Evolutionary conservation across 805 yeast species (phyloP), one percentile per base, ranked within the genome.

Genomic region (Kregervanrija pseudodelftensis): DNA sequence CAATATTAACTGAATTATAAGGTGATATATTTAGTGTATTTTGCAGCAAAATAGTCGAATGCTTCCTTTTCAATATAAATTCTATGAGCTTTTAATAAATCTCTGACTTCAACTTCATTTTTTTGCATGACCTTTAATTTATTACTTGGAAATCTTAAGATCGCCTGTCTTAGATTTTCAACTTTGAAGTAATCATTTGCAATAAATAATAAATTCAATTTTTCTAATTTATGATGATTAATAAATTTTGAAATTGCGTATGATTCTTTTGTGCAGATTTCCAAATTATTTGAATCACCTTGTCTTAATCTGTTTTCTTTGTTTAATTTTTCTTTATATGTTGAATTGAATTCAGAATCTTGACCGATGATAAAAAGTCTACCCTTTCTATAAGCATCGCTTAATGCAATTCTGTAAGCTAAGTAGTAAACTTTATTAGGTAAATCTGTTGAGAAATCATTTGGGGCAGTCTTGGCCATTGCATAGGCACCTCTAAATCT

Each of bases 401-500:
- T 81, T 49, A 93, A 72, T 2, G 97, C 97, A 38, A 82, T 77
- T 60, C 86, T 79, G 56, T 85, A 68, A 11, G 97, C 98, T 49
- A 71, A 65, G 39, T 79, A 69, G 65, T 91, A 93, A 11, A 84
- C 73, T 60, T 86, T 81, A 33, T 61, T 60, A 16, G 95, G 95
- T 54, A 93, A 72, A 10, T 74, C 78, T 2, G 96, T 83, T 30
- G 89, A 74, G 74, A 82, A 80, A 63, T 91, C 95, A 58, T 85
- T 88, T 40, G 96, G 95, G 3, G 96, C 96, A 44, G 76, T 78
- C 61, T 93, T 82, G 12, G 93, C 96, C 57, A 83, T 78, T 0
- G 98, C 97, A 55, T 82, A 74, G 43, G 91, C 89, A 63, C 96
- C 96, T 58, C 85, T 87, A 58, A 79, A 80, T 68, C 96, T 81